A percentile compares a stretch with the other conserved stretches of the same genome.
Conservation (phyloP, 2,329 filamentous ascomycete species). For the Phoma sp. region DNA sequence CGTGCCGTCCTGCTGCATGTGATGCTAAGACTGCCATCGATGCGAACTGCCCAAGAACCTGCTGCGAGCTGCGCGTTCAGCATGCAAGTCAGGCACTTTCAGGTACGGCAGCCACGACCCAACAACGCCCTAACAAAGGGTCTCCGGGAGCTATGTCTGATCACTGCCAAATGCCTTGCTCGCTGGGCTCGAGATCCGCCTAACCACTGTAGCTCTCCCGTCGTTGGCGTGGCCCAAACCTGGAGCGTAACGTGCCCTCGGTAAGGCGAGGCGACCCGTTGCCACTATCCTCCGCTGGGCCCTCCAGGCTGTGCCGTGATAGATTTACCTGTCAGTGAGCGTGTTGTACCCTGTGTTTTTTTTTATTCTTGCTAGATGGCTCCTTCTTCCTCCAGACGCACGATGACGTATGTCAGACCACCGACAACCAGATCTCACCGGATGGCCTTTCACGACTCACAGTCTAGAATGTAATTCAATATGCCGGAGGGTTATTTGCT, state of each 20-base stretch:
- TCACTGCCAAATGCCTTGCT: background rate
- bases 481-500: too few species aligned
- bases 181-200: slow-evolving; percentile 18
- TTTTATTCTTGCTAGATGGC: too few species aligned
- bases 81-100: slow-evolving; percentile 12
- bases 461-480: too few species aligned
- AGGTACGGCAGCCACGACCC: slow-evolving; percentile 19
- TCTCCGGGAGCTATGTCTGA: slow-evolving; percentile 15
- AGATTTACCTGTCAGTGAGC: background rate
- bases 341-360: background rate
- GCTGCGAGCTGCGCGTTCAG: background rate
- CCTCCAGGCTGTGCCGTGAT: background rate
- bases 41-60: background rate
- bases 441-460: background rate
- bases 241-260: slow-evolving; percentile 15
- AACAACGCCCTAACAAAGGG: slow-evolving; percentile 20
- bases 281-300: slow-evolving; percentile 13
- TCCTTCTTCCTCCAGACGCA: background rate
- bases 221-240: slow-evolving; percentile 11
- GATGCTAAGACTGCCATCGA: slow-evolving; percentile 1
- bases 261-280: slow-evolving; percentile 28
- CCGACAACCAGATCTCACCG: background rate
- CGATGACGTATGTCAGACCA: slow-evolving; percentile 3
- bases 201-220: slow-evolving; percentile 24
- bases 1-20: background rate